These are phyloP conservation scores for Metschnikowia chrysomelidarum DNA, from an alignment of 805 yeast genomes.

Conservation along the genomic window DNA sequence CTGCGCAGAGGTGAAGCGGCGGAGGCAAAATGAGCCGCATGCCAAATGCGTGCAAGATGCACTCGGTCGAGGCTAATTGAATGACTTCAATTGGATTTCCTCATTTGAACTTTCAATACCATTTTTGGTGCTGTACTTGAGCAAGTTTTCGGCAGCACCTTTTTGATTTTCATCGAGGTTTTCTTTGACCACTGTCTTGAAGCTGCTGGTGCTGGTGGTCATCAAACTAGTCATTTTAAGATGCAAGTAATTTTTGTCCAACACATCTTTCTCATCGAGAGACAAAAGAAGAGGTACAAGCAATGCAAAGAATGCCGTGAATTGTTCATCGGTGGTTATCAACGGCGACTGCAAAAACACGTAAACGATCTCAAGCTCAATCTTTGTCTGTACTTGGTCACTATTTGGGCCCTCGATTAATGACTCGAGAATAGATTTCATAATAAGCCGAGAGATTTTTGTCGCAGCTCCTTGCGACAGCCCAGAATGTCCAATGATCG, in stretches of 20 bases:
- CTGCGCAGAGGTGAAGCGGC: too few relatives aligned
- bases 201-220: constrained; percentile 41
- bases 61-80: constrained; percentile 26
- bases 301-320: constrained; percentile 30
- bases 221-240: constrained; percentile 49
- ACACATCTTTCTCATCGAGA: constrained; percentile 18
- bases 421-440: constrained; percentile 36
- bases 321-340: constrained; percentile 27
- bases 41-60: too few relatives aligned
- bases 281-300: constrained; percentile 38
- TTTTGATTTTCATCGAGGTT: constrained; percentile 42
- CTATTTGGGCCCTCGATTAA: constrained; percentile 18
- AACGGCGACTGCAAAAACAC: constrained; percentile 39
- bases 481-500: constrained; percentile 44
- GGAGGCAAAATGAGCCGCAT: too few relatives aligned
- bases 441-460: constrained; percentile 45
- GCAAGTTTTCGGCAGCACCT: constrained; percentile 41
- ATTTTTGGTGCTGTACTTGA: constrained; percentile 23
- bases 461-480: constrained; percentile 29
- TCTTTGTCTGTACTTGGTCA: constrained; percentile 25
- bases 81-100: constrained; percentile 51
- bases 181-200: constrained; percentile 46
- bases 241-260: constrained; percentile 40
- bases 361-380: constrained; percentile 49
- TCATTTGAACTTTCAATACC: constrained; percentile 11